phyloP scores from a whole-genome alignment of 2,329 filamentous ascomycete genomes.

The Aschersonia sp. region DNA sequence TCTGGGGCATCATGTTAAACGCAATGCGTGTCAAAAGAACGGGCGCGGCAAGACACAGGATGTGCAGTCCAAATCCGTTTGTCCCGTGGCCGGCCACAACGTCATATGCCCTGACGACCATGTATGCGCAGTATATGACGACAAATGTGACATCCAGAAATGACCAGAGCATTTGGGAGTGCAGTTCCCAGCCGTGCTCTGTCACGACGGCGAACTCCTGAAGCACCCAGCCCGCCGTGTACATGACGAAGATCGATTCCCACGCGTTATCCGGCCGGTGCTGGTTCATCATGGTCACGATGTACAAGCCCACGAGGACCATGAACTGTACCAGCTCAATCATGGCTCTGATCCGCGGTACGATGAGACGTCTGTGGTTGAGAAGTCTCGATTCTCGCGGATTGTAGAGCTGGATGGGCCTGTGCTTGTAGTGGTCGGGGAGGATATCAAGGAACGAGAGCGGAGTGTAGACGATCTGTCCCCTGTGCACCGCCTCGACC shows the following conservation, averaged over 20 bases:
- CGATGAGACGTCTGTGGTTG: slow-evolving; percentile 59
- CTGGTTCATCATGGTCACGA: slow-evolving; percentile 47
- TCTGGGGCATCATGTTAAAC: slow-evolving; percentile 60
- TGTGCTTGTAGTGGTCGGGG: slow-evolving; percentile 58
- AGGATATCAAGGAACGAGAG: slow-evolving; percentile 58
- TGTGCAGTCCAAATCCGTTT: slow-evolving; percentile 43
- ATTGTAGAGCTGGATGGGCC: slow-evolving; percentile 55
- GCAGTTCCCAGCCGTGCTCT: slow-evolving; percentile 52
- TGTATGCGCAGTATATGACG: slow-evolving; percentile 45
- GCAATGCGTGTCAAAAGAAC: slow-evolving; percentile 56
- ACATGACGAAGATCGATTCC: slow-evolving; percentile 48
- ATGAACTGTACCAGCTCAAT: slow-evolving; percentile 53
- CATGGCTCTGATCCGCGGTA: slow-evolving; percentile 50
- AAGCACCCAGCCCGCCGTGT: slow-evolving; percentile 51
- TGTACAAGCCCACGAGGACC: slow-evolving; percentile 46
- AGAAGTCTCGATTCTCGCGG: slow-evolving; percentile 49
- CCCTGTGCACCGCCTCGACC: slow-evolving; percentile 55
- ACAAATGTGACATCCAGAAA: slow-evolving; percentile 60
- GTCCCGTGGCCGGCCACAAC: slow-evolving; percentile 28
- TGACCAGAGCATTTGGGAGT: slow-evolving; percentile 61
- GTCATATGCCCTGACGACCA: slow-evolving; percentile 43
- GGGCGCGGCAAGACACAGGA: slow-evolving; percentile 51
- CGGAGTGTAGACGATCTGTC: slow-evolving; percentile 55
- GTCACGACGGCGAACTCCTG: slow-evolving; percentile 51
- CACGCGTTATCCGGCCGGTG: slow-evolving; percentile 30